These are phyloP conservation scores for Rhodomyrtus psidioides DNA, from an alignment of 441 rosid genomes.

Conservation along the genomic window DNA sequence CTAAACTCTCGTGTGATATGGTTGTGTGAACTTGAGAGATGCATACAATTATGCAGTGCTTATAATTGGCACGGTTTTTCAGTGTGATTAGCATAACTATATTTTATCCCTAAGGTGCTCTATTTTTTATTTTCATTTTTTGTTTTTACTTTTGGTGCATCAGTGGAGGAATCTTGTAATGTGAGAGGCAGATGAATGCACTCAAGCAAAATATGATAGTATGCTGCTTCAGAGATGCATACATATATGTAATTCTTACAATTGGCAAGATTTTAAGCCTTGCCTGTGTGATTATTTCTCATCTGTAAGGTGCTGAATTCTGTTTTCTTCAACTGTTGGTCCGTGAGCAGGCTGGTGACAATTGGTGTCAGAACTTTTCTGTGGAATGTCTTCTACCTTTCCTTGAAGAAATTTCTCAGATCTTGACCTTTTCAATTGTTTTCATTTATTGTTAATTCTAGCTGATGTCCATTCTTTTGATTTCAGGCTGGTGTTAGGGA, in stretches of 20 bases:
- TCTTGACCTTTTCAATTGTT: background rate
- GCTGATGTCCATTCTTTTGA: slow-evolving; percentile 1
- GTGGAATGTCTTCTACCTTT: background rate
- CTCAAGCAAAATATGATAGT: background rate
- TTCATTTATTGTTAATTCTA: background rate
- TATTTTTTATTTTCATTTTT: background rate
- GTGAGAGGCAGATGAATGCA: background rate
- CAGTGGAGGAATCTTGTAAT: background rate
- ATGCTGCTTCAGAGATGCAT: background rate
- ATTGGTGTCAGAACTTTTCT: background rate
- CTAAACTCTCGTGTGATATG: background rate
- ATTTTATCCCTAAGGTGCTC: background rate
- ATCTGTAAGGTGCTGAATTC: background rate
- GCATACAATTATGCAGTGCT: background rate
- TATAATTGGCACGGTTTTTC: background rate
- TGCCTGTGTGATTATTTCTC: background rate
- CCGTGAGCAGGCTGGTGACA: background rate
- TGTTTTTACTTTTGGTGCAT: background rate
- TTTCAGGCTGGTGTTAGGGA: slow-evolving; percentile 68
- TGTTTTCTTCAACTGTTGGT: background rate
- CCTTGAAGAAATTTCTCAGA: background rate
- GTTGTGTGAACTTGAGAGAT: background rate
- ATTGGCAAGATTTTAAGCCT: background rate
- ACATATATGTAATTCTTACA: background rate
- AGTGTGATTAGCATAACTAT: background rate